A percentile compares a stretch with the other conserved stretches of the same genome.
These are phyloP conservation scores for Fusarium palustre DNA, from an alignment of 2,329 filamentous ascomycete species.

Conservation along the genomic window DNA sequence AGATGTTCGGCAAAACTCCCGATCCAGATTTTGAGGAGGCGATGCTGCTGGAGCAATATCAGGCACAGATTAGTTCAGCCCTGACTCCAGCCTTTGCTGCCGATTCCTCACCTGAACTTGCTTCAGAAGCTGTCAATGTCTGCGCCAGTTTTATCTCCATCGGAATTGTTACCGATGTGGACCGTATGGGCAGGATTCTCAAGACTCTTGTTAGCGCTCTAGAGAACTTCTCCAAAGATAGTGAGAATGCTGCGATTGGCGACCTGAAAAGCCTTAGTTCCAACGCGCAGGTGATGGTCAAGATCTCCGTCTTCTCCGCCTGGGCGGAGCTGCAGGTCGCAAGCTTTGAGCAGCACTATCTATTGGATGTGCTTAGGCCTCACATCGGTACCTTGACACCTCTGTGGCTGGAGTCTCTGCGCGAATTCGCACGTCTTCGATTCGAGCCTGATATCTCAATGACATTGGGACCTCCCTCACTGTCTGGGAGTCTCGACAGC, in stretches of 20 bases:
- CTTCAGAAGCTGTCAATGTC: conserved; percentile 95
- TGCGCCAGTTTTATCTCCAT: conserved; percentile 98
- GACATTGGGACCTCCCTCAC: conserved; percentile 81
- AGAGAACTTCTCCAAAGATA: conserved; percentile 88
- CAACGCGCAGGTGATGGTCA: conserved; percentile 98
- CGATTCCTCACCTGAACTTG: conserved; percentile 95
- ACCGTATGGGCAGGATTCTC: conserved; percentile 98
- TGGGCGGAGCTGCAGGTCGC: conserved; percentile 98
- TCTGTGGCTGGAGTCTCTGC: conserved; percentile 90
- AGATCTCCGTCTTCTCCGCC: conserved; percentile 95
- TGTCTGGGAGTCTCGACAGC: conserved; percentile 88
- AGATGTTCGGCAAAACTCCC: conserved; percentile 94
- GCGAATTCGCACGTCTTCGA: conserved; percentile 90
- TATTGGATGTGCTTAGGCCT: conserved; percentile 87
- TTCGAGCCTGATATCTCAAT: conserved; percentile 99
- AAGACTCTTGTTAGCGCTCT: conserved; percentile 91
- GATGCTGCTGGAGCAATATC: conserved; percentile 96
- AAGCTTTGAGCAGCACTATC: conserved; percentile 89
- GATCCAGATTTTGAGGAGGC: conserved; percentile 99
- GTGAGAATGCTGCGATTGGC: conserved; percentile 86
- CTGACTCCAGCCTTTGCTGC: conserved; percentile 95
- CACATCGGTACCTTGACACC: conserved; percentile 92
- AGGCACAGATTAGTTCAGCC: conserved; percentile 97
- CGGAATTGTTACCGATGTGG: conserved; percentile 95
- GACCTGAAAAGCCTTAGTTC: conserved; percentile 93